Base-by-base conservation (phyloP, 1,284 basidiomycete species). In the Austroboletus novae-zelandiae region DNA sequence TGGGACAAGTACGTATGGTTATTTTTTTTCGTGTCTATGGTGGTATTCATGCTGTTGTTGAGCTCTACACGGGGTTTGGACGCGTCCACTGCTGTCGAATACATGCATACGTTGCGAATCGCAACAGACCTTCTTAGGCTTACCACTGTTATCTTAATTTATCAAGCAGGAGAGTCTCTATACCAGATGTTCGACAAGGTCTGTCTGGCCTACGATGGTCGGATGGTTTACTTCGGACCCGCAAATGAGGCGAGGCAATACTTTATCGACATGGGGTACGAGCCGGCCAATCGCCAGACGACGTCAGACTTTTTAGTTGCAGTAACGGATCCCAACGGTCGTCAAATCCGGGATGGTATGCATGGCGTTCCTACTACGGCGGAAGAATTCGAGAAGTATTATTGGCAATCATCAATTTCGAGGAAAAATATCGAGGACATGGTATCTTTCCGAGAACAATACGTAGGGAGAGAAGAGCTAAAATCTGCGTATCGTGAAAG, bases 31-130 rank as follows among this genome's bases (percentile, higher is more conserved):
- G 39, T 8, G 9, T 6, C 15, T n/a, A n/a, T n/a, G 5, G 1
- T 42, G 20, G 31, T 11, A 32, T 40, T 46, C 5, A 65, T 40
- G 0, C 6, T 15, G 3, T 43, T 29, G 25, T n/a, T 23, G 40
- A 81, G 80, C 52, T 80, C 84, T 3, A 85, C 84, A 0, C 78
- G 85, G 17, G 87, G 89, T 54, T 74, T 92, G 29, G 89, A 91
- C 59, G 74, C 87, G 3, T 79, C 79, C 34, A 89, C 85, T 0
- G 86, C 87, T 0, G 71, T 88, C 14, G 80, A 84, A 62, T 87
- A 80, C 55, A 78, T 78, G 47, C 76, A 79, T 40, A 74, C 79
- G 9, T 67, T 90, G 30, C 80, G 86, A 7, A 76, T 81, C 5
- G 73, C 80, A 6, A 83, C 84, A 3, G 78, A 88, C 60, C 62